These are phyloP conservation scores for Cladosporium sp. DNA, from an alignment of 2,329 filamentous ascomycete genomes.

Conservation along the genomic window DNA sequence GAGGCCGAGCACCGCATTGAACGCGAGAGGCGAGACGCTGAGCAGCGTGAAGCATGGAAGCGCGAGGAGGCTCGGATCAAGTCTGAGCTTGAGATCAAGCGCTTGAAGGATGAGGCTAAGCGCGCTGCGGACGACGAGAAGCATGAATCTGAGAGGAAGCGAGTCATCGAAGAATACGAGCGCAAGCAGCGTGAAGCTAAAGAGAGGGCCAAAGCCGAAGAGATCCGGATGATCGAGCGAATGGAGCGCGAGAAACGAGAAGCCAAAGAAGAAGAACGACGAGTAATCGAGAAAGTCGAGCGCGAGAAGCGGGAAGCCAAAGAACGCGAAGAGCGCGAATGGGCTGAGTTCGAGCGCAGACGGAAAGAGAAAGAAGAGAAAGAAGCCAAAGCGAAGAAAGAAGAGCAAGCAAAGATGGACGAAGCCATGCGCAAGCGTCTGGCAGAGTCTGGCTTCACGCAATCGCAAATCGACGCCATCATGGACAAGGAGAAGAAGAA, in stretches of 20 bases:
- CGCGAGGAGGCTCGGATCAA: constrained; percentile 35
- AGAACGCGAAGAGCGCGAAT: constrained; percentile 36
- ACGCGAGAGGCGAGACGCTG: constrained; percentile 30
- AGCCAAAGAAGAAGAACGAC: constrained; percentile 35
- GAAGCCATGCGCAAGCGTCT: constrained; percentile 43
- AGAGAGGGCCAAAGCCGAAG: constrained; percentile 36
- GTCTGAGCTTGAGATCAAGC: constrained; percentile 25
- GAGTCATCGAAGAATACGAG: constrained; percentile 36
- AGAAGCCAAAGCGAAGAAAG: constrained; percentile 37
- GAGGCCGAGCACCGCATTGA: constrained; percentile 28
- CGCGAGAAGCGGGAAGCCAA: constrained; percentile 20
- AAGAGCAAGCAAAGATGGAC: constrained; percentile 40
- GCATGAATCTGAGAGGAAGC: constrained; percentile 32
- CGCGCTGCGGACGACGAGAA: constrained; percentile 33
- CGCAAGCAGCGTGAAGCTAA: constrained; percentile 34
- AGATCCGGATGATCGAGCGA: constrained; percentile 36
- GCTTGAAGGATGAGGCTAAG: constrained; percentile 28
- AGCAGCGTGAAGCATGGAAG: constrained; percentile 31
- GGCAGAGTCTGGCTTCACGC: constrained; percentile 42
- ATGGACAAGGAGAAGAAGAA: constrained; percentile 45
- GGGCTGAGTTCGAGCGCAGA: constrained; percentile 38
- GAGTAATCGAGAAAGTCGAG: constrained; percentile 22
- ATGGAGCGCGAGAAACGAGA: constrained; percentile 37
- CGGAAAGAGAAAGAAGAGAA: constrained; percentile 40
- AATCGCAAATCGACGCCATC: constrained; percentile 46